Conservation (phyloP, 192 early-diverging fungal genomes). For the Allomyces javanicus region DNA sequence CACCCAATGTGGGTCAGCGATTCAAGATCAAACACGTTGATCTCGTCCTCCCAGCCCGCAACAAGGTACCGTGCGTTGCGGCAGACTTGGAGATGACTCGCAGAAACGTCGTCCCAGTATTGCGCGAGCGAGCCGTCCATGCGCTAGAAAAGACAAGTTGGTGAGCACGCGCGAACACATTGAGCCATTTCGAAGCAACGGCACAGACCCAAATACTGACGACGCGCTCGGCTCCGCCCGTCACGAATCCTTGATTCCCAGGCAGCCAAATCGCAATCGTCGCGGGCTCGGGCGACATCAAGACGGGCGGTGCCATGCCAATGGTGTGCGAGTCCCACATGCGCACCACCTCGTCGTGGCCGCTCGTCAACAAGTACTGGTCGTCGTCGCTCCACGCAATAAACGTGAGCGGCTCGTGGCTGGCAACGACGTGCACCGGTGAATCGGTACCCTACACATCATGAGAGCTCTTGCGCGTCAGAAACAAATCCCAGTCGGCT, state of each 20-base stretch:
- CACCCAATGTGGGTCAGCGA: conserved; percentile 2
- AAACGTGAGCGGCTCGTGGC: not conserved
- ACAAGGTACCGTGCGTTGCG: conserved; percentile 4
- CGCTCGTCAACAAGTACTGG: not conserved
- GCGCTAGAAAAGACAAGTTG: not conserved
- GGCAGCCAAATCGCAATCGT: conserved; percentile 8
- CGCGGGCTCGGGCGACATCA: not conserved
- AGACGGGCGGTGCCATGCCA: not conserved
- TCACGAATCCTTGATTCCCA: conserved; percentile 3
- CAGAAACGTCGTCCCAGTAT: conserved; percentile 1
- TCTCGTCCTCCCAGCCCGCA: conserved; percentile 5
- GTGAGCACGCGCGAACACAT: no score
- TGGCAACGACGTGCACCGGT: not conserved
- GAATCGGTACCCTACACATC: not conserved
- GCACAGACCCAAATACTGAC: conserved; percentile 4
- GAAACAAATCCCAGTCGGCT: no score
- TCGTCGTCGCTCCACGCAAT: not conserved
- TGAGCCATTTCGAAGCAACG: not conserved
- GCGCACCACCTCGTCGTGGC: not conserved
- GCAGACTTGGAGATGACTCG: conserved; percentile 6
- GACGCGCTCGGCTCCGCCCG: conserved; percentile 8
- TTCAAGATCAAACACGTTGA: conserved; percentile 6
- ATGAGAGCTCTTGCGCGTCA: not conserved
- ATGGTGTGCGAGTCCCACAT: not conserved
- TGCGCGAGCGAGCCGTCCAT: conserved; percentile 5